These are phyloP conservation scores for Quercus wislizeni DNA, from an alignment of 306 rosid species.

Conservation along the genomic window DNA sequence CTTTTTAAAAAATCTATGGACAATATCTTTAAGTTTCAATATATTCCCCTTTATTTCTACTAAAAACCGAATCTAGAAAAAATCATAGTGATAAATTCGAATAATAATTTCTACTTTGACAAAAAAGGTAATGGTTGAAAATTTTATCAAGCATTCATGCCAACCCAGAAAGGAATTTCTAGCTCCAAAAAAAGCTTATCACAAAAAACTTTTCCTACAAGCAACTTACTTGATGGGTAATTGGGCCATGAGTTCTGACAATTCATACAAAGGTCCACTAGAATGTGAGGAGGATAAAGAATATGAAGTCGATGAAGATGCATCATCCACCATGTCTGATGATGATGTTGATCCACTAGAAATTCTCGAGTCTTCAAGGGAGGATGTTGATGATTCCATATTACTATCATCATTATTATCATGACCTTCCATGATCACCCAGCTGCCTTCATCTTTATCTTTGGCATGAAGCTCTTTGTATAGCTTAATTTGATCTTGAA, in stretches of 20 bases:
- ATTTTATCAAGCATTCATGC: background rate
- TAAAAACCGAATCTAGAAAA: background rate
- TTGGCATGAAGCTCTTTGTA: background rate
- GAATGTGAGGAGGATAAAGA: constrained; percentile 22
- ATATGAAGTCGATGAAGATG: constrained; percentile 22
- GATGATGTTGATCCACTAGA: constrained; percentile 26
- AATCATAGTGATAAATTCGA: background rate
- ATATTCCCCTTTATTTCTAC: no score
- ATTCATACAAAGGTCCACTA: constrained; percentile 40
- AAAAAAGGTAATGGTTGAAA: background rate
- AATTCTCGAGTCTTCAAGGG: constrained; percentile 13
- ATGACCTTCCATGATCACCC: constrained; percentile 27
- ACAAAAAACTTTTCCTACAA: background rate
- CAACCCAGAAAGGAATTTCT: background rate
- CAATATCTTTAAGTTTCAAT: no score
- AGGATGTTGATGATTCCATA: constrained; percentile 18
- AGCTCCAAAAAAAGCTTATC: background rate
- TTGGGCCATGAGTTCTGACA: constrained; percentile 44
- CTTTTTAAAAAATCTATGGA: background rate
- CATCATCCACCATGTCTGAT: constrained; percentile 39
- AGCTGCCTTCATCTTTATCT: background rate
- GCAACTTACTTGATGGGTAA: constrained; percentile 50
- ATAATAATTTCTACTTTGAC: background rate
- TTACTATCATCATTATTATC: constrained; percentile 1
- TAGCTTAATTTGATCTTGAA: constrained; percentile 3